Conservation (phyloP, 2,329 filamentous ascomycete genomes). For the Hypoxylon rubiginosum region DNA sequence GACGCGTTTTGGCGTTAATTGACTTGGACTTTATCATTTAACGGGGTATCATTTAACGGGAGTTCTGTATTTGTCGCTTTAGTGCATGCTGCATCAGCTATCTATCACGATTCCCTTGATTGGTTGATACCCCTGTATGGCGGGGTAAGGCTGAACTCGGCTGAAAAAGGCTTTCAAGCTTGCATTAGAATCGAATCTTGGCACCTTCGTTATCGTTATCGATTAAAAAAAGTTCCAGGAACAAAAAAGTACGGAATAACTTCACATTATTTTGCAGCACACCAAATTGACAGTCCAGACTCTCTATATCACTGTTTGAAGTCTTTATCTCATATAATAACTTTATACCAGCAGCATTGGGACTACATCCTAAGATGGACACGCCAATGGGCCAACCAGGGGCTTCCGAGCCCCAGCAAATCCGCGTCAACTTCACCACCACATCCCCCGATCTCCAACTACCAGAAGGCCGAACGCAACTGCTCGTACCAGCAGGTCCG, state of each 20-base stretch:
- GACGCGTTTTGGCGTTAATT: constrained; percentile 57
- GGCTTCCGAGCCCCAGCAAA: constrained; percentile 59
- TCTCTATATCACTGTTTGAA: neutral
- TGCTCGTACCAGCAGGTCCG: constrained; percentile 72
- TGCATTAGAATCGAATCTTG: constrained; percentile 14
- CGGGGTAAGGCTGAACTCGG: constrained; percentile 50
- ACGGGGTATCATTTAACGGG: constrained; percentile 2
- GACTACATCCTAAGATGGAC: constrained; percentile 40
- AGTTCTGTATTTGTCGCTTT: neutral
- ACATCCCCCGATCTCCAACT: constrained; percentile 72
- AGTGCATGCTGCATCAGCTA: neutral
- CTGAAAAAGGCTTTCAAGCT: too few relatives aligned
- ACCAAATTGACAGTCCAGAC: neutral
- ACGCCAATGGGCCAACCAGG: constrained; percentile 44
- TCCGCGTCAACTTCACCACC: constrained; percentile 78
- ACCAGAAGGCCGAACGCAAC: constrained; percentile 71
- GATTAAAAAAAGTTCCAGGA: constrained; percentile 38
- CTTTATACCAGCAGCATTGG: neutral
- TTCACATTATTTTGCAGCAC: neutral
- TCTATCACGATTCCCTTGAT: constrained; percentile 25
- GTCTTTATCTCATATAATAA: neutral
- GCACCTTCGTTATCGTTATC: constrained; percentile 10
- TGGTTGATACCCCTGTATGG: constrained; percentile 43
- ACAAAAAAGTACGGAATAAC: constrained; percentile 9
- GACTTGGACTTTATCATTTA: constrained; percentile 41